Evolutionary conservation across 768 basidiomycete species (phyloP).

Genomic region (Naematelia aurantialba): DNA sequence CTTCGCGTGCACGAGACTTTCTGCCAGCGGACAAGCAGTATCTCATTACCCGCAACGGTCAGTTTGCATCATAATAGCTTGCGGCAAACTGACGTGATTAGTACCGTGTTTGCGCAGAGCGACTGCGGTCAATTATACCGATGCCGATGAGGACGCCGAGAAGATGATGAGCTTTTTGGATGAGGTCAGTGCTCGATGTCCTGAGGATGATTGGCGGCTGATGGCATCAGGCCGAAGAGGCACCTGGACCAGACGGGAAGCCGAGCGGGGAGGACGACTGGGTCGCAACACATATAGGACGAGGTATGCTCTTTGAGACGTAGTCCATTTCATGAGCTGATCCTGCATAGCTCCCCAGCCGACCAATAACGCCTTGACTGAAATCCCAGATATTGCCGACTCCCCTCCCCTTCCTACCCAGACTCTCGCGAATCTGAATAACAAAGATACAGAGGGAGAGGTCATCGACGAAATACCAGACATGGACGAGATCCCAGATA

Average conservation of each 20-base stretch:
- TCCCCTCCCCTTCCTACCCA: conserved; percentile 24
- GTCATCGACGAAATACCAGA: conserved; percentile 63
- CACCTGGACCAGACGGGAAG: conserved; percentile 45
- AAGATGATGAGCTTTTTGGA: conserved; percentile 71
- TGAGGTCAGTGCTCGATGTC: conserved; percentile 51
- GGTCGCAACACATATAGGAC: conserved; percentile 95
- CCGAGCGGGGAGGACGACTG: conserved; percentile 65
- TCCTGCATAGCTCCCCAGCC: conserved; percentile 15
- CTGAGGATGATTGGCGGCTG: no score
- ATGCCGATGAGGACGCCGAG: conserved; percentile 94
- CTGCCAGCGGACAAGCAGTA: conserved; percentile 96
- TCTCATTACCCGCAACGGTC: conserved; percentile 78
- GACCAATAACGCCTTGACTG: conserved; percentile 27
- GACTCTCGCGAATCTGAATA: conserved; percentile 19
- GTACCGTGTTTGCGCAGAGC: conserved; percentile 96
- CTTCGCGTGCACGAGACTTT: conserved; percentile 79
- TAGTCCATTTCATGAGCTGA: background rate
- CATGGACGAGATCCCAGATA: conserved; percentile 96
- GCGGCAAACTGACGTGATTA: conserved; percentile 20
- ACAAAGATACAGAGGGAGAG: conserved; percentile 26
- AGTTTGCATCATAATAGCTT: conserved; percentile 10
- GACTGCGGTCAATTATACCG: conserved; percentile 85
- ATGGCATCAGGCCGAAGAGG: conserved; percentile 47
- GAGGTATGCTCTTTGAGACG: conserved; percentile 46
- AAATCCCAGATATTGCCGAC: conserved; percentile 46